phyloP scores from a whole-genome alignment of 2,329 filamentous ascomycete genomes.

The Acephala macrosclerotiorum region DNA sequence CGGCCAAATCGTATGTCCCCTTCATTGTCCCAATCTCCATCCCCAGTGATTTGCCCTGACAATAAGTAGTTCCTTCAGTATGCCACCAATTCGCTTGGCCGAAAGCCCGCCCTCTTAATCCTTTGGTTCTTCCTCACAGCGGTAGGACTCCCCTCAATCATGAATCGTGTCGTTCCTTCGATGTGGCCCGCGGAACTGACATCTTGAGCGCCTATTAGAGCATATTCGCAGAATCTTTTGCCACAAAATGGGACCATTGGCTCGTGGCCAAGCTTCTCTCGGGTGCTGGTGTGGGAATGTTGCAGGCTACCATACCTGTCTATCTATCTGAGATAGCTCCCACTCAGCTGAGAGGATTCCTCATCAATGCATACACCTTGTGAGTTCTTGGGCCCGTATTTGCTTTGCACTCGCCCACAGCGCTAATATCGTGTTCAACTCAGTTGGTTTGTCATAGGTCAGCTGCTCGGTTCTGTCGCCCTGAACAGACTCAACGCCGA shows the following conservation, averaged over 20 bases:
- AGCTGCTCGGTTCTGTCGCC: constrained; percentile 52
- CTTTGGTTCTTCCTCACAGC: constrained; percentile 44
- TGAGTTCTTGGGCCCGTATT: constrained; percentile 15
- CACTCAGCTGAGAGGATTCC: constrained; percentile 31
- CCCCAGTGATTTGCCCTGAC: constrained; percentile 11
- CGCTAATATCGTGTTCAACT: constrained; percentile 22
- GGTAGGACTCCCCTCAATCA: constrained; percentile 17
- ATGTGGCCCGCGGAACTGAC: neutral
- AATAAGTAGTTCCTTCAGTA: constrained; percentile 29
- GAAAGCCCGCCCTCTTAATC: constrained; percentile 45
- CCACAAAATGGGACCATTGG: constrained; percentile 31
- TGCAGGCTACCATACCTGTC: constrained; percentile 35
- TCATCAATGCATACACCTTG: constrained; percentile 32
- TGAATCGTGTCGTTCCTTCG: neutral
- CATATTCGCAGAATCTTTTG: constrained; percentile 32
- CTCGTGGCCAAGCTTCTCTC: constrained; percentile 35
- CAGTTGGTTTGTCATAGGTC: constrained; percentile 52
- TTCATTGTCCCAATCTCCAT: constrained; percentile 18
- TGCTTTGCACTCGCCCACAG: neutral
- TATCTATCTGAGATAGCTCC: constrained; percentile 36
- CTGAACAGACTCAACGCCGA: constrained; percentile 46
- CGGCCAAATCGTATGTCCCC: constrained; percentile 39
- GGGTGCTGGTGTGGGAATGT: constrained; percentile 33
- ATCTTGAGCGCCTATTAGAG: constrained; percentile 16
- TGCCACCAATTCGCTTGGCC: constrained; percentile 41